Percentiles rank a stretch among this genome's conserved stretches.
These are phyloP conservation scores for Periconia macrospinosa DNA, from an alignment of 2,329 filamentous ascomycete genomes.

Conservation along the genomic window DNA sequence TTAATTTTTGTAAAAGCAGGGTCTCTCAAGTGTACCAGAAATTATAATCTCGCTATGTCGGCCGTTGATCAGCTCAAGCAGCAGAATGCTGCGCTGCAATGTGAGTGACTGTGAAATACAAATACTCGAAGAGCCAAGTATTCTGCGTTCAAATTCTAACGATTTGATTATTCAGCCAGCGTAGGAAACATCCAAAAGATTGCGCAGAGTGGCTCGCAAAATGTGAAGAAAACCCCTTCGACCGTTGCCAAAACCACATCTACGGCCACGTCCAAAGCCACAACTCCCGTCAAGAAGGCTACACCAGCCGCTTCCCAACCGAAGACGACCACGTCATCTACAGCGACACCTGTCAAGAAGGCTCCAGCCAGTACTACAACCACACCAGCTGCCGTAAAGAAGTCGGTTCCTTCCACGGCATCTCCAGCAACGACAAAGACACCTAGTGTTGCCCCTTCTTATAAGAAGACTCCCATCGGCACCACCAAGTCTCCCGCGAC, in stretches of 20 bases:
- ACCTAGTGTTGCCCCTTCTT: slow-evolving; percentile 11
- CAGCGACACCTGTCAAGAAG: slow-evolving; percentile 15
- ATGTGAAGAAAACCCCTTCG: slow-evolving; percentile 29
- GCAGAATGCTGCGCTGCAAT: slow-evolving; percentile 46
- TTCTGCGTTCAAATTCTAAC: neutral
- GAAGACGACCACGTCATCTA: neutral
- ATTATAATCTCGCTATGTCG: slow-evolving; percentile 21
- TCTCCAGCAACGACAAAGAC: slow-evolving; percentile 12
- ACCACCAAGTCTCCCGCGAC: slow-evolving; percentile 20
- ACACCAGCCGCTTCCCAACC: slow-evolving; percentile 9
- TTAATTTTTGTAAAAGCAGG: neutral
- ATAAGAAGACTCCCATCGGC: slow-evolving; percentile 27
- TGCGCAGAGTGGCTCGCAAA: slow-evolving; percentile 21
- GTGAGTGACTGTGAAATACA: slow-evolving; percentile 26
- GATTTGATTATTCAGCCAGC: slow-evolving; percentile 21
- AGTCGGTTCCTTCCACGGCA: slow-evolving; percentile 15
- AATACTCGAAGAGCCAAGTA: neutral
- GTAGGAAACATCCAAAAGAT: slow-evolving; percentile 32
- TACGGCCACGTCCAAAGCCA: slow-evolving; percentile 16
- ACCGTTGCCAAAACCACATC: slow-evolving; percentile 18
- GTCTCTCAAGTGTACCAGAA: neutral
- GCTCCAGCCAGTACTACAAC: slow-evolving; percentile 12
- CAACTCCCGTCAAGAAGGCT: slow-evolving; percentile 28
- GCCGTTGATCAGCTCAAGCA: slow-evolving; percentile 45
- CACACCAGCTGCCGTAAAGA: slow-evolving; percentile 15